These are phyloP conservation scores for Lophiotrema nucula DNA, from an alignment of 495 filamentous ascomycete species.

Conservation along the genomic window DNA sequence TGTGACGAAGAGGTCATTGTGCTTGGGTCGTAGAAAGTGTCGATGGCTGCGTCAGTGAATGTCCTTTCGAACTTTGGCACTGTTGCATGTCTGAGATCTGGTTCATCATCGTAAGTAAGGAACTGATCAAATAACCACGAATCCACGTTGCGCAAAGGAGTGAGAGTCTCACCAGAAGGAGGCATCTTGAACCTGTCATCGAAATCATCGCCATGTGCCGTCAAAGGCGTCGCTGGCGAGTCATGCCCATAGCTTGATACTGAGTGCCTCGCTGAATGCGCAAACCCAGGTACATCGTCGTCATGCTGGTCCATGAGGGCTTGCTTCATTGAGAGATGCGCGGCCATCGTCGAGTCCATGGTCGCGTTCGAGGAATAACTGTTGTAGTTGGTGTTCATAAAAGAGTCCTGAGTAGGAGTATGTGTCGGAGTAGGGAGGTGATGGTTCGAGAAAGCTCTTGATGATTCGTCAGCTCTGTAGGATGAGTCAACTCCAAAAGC, in stretches of 20 bases:
- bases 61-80: conserved; percentile 82
- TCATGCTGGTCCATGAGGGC: conserved; percentile 56
- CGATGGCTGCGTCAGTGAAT: conserved; percentile 78
- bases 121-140: conserved; percentile 57
- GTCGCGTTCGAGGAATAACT: conserved; percentile 23
- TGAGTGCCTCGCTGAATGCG: conserved; percentile 54
- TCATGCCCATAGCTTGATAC: conserved; percentile 55
- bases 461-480: conserved; percentile 31
- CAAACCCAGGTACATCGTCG: conserved; percentile 43
- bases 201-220: conserved; percentile 53
- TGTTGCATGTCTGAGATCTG: conserved; percentile 38
- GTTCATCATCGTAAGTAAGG: conserved; percentile 51
- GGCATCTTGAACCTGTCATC: conserved; percentile 42
- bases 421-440: conserved; percentile 39
- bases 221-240: conserved; percentile 59
- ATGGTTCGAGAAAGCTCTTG: conserved; percentile 38
- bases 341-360: conserved; percentile 44
- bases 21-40: conserved; percentile 80
- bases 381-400: conserved; percentile 27
- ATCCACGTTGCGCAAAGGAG: conserved; percentile 41
- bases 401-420: conserved; percentile 39
- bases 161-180: conserved; percentile 39
- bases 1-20: conserved; percentile 51
- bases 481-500: conserved; percentile 33
- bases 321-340: conserved; percentile 55